Evolutionary conservation across 257 asterid genomes (phyloP).

Genomic region (Nicotiana paniculata): DNA sequence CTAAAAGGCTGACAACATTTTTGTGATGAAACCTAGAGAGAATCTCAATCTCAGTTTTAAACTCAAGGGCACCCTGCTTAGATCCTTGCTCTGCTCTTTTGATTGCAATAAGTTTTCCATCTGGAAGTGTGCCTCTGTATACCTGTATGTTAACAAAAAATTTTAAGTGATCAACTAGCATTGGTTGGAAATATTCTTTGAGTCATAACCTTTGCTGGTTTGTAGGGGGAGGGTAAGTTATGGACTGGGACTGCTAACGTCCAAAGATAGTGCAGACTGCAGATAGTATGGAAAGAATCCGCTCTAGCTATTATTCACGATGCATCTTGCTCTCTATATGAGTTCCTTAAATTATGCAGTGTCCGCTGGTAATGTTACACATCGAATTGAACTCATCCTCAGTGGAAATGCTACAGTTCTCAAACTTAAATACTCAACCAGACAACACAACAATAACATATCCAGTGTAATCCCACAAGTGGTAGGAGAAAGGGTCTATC

Average conservation of each 20-base stretch:
- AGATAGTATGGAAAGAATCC: too few relatives aligned
- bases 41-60: constrained; percentile 19
- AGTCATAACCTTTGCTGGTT: background rate
- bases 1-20: constrained; percentile 17
- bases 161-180: background rate
- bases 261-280: too few relatives aligned
- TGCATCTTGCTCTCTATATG: background rate
- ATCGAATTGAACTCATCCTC: background rate
- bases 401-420: background rate
- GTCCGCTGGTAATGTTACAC: background rate
- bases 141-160: background rate
- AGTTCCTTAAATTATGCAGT: too few relatives aligned
- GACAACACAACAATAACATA: too few relatives aligned
- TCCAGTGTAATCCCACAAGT: too few relatives aligned
- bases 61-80: constrained; percentile 14
- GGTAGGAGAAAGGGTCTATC: too few relatives aligned
- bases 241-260: too few relatives aligned
- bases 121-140: constrained; percentile 12
- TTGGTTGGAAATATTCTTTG: background rate
- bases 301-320: background rate
- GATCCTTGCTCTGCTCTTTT: constrained; percentile 15
- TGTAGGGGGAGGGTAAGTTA: too few relatives aligned
- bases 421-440: background rate
- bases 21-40: constrained; percentile 18
- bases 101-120: constrained; percentile 9